These are phyloP conservation scores for Trichosanthes truncata DNA, from an alignment of 306 rosid species.

Conservation along the genomic window DNA sequence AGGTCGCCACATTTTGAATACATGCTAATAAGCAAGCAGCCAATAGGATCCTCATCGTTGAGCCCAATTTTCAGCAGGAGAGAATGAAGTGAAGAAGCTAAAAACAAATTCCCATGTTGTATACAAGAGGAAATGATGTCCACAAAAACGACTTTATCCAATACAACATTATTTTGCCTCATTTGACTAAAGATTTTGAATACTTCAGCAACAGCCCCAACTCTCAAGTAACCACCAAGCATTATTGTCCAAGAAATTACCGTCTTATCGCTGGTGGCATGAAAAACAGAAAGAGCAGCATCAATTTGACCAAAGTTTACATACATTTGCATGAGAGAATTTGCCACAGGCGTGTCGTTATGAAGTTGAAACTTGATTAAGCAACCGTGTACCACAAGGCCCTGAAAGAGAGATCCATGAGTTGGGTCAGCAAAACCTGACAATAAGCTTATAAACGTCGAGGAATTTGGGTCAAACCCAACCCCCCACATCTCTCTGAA, in stretches of 20 bases:
- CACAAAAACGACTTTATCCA: slow-evolving; percentile 3
- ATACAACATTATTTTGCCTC: not conserved
- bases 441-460: slow-evolving; percentile 10
- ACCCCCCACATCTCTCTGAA: slow-evolving; percentile 1
- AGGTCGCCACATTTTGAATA: slow-evolving; percentile 13
- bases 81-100: not conserved
- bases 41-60: not conserved
- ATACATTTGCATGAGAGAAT: slow-evolving; percentile 7
- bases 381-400: not conserved
- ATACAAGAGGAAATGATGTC: slow-evolving; percentile 2
- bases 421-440: not conserved
- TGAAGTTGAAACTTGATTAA: not conserved
- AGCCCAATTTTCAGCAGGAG: slow-evolving; percentile 1
- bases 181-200: slow-evolving; percentile 8
- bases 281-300: slow-evolving; percentile 9
- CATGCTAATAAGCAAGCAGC: slow-evolving; percentile 6
- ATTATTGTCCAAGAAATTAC: slow-evolving; percentile 14
- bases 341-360: not conserved
- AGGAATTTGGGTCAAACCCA: slow-evolving; percentile 2
- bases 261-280: not conserved
- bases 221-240: slow-evolving; percentile 7
- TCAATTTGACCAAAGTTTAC: slow-evolving; percentile 2
- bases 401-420: not conserved
- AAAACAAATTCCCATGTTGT: not conserved
- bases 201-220: slow-evolving; percentile 8